Evolutionary conservation across 805 yeast genomes (phyloP).

Genomic region (Spathaspora sp.): DNA sequence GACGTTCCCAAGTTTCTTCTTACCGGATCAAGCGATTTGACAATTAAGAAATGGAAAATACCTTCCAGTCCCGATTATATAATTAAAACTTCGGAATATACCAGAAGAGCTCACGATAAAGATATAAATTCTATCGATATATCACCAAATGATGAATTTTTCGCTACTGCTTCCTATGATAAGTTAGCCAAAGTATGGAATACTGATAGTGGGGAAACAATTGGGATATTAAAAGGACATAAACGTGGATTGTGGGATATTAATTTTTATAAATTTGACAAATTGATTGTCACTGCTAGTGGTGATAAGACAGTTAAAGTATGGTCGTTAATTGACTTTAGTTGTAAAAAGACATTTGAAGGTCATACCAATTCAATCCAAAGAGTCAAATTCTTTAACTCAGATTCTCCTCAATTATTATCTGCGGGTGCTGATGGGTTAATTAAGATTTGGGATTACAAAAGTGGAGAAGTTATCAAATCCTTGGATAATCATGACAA

Average conservation of each 20-base stretch:
- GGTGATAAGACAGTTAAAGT: conserved; percentile 89
- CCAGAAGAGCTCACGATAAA: conserved; percentile 95
- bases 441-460: conserved; percentile 83
- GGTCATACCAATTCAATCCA: conserved; percentile 94
- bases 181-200: conserved; percentile 91
- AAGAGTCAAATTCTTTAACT: conserved; percentile 66
- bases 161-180: conserved; percentile 95
- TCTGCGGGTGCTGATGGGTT: conserved; percentile 94
- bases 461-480: conserved; percentile 68
- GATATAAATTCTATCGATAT: conserved; percentile 88
- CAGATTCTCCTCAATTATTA: conserved; percentile 57
- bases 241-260: conserved; percentile 94
- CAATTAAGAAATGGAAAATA: conserved; percentile 81
- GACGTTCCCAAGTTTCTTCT: conserved; percentile 61
- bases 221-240: conserved; percentile 85
- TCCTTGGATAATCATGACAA: conserved; percentile 91
- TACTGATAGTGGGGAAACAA: conserved; percentile 75
- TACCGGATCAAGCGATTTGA: conserved; percentile 83
- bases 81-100: conserved; percentile 70
- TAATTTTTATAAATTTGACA: conserved; percentile 75
- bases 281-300: conserved; percentile 74
- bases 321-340: conserved; percentile 80
- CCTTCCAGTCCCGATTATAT: conserved; percentile 36
- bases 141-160: conserved; percentile 82
- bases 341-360: conserved; percentile 80